phyloP scores from a whole-genome alignment of 2,329 filamentous ascomycete species.

The Pseudogymnoascus sp. region DNA sequence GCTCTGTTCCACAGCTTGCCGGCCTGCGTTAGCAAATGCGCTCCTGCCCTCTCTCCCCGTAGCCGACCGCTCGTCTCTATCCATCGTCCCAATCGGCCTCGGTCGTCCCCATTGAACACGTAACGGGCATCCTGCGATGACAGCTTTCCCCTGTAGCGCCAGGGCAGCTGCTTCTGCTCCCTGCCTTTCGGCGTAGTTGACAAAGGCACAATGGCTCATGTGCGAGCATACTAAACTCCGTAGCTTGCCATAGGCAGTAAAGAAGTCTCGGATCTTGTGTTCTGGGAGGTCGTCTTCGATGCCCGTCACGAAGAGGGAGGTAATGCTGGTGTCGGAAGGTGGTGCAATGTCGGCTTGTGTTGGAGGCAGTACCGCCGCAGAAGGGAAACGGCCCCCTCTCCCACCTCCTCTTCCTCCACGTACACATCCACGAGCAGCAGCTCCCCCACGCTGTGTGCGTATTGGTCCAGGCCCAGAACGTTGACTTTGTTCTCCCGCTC shows the following conservation, averaged over 20 bases:
- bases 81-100: constrained; percentile 84
- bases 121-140: constrained; percentile 85
- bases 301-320: constrained; percentile 88
- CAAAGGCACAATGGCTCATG: constrained; percentile 92
- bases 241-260: constrained; percentile 80
- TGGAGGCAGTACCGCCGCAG: constrained; percentile 66
- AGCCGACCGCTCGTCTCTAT: constrained; percentile 72
- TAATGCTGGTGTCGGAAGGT: constrained; percentile 76
- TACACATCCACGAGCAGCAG: constrained; percentile 29
- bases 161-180: constrained; percentile 79
- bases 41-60: constrained; percentile 72
- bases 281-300: constrained; percentile 95
- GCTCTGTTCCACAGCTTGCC: constrained; percentile 28
- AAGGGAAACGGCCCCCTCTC: constrained; percentile 51
- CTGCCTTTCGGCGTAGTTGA: constrained; percentile 84
- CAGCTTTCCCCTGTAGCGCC: constrained; percentile 76
- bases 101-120: constrained; percentile 89
- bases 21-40: constrained; percentile 42
- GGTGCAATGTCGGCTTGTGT: constrained; percentile 79
- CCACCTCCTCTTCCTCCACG: constrained; percentile 34
- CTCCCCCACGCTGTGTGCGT: constrained; percentile 57
- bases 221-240: constrained; percentile 93
- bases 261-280: constrained; percentile 82
- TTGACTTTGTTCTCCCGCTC: constrained; percentile 26
- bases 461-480: constrained; percentile 65